phyloP scores from a whole-genome alignment of 805 yeast genomes.

The Wickerhamiella nectarea region DNA sequence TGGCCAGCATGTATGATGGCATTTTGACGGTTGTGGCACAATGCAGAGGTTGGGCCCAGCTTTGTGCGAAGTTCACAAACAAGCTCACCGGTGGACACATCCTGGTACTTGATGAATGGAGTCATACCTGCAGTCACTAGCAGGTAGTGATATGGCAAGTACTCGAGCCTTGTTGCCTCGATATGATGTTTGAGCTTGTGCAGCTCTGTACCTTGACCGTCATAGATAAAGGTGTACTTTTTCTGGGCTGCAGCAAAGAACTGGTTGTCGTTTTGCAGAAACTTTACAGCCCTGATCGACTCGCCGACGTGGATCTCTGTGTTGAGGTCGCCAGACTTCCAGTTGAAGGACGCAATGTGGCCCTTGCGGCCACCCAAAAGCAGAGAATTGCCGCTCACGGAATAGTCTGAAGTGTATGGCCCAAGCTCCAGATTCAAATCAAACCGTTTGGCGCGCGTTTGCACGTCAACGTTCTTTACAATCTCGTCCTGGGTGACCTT shows the following conservation, averaged over 20 bases:
- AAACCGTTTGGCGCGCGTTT: constrained; percentile 61
- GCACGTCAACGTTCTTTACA: constrained; percentile 54
- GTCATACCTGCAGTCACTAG: constrained; percentile 80
- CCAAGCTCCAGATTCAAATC: constrained; percentile 66
- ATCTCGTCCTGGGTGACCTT: constrained; percentile 76
- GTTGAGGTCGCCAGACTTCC: constrained; percentile 74
- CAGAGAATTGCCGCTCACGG: constrained; percentile 76
- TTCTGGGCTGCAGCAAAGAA: constrained; percentile 95
- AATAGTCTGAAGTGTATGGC: constrained; percentile 67
- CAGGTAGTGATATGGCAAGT: constrained; percentile 83
- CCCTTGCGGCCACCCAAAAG: constrained; percentile 84
- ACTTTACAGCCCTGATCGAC: constrained; percentile 80
- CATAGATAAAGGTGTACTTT: constrained; percentile 84
- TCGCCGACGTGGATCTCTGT: constrained; percentile 79
- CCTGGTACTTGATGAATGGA: constrained; percentile 83
- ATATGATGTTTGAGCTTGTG: constrained; percentile 85
- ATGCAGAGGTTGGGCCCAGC: constrained; percentile 76
- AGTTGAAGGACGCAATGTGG: constrained; percentile 89
- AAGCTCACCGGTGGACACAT: constrained; percentile 80
- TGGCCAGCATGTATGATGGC: constrained; percentile 92
- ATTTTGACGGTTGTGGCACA: constrained; percentile 90
- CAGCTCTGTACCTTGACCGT: constrained; percentile 78
- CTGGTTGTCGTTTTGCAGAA: constrained; percentile 72
- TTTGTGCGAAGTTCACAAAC: constrained; percentile 77
- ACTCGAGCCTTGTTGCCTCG: constrained; percentile 71